These are phyloP conservation scores for Dimocarpus longan DNA, from an alignment of 345 rosid species.

Conservation along the genomic window DNA sequence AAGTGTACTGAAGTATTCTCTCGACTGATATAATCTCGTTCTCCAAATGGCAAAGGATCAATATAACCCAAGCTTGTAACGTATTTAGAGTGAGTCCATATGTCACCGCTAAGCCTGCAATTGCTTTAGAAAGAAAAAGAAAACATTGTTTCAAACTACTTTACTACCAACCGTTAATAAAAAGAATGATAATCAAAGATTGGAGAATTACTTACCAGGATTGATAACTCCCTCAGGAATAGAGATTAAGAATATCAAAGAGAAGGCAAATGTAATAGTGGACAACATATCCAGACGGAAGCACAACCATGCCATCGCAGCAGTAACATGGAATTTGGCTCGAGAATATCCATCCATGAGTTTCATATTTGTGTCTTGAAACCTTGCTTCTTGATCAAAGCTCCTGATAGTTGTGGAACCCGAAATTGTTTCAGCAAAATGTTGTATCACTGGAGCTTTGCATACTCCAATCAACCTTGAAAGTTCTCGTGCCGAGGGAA, in stretches of 20 bases:
- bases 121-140: constrained; percentile 39
- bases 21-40: constrained; percentile 87
- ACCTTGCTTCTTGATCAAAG: constrained; percentile 69
- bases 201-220: constrained; percentile 49
- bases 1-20: constrained; percentile 77
- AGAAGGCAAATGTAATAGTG: constrained; percentile 51
- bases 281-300: constrained; percentile 70
- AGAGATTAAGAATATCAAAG: constrained; percentile 61
- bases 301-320: constrained; percentile 77
- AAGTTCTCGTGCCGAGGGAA: constrained; percentile 71
- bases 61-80: constrained; percentile 67
- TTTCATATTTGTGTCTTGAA: constrained; percentile 54
- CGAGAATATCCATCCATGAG: constrained; percentile 54
- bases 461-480: constrained; percentile 66
- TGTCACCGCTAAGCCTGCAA: constrained; percentile 85
- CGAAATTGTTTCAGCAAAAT: constrained; percentile 74
- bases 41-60: constrained; percentile 70
- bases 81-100: constrained; percentile 78
- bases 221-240: constrained; percentile 53
- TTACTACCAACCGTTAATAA: not conserved
- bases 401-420: constrained; percentile 71
- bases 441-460: constrained; percentile 74
- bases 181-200: not conserved
- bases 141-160: not conserved
- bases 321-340: constrained; percentile 50